Evolutionary conservation across 495 filamentous ascomycete species (phyloP).

Genomic region (Chlorociboria aeruginascens): DNA sequence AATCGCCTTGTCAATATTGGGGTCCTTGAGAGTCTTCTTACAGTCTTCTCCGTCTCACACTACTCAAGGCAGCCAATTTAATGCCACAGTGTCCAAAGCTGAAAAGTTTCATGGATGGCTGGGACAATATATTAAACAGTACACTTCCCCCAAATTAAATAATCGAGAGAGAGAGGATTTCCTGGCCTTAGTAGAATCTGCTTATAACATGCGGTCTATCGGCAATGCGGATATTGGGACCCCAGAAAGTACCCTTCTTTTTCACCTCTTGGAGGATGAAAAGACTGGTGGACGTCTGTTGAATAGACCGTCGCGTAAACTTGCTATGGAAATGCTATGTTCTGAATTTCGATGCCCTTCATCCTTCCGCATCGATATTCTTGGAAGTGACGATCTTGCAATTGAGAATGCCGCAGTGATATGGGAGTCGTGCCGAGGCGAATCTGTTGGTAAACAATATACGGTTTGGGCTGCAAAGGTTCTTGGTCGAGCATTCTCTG

Average conservation of each 20-base stretch:
- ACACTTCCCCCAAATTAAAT: conserved; percentile 24
- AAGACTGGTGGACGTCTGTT: conserved; percentile 47
- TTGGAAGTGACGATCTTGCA: conserved; percentile 49
- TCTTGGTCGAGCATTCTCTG: conserved; percentile 72
- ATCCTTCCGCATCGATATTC: conserved; percentile 45
- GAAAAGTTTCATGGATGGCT: conserved; percentile 57
- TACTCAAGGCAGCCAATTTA: conserved; percentile 66
- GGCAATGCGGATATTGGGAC: conserved; percentile 49
- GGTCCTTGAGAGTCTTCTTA: conserved; percentile 62
- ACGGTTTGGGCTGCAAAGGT: conserved; percentile 74
- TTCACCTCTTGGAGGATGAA: conserved; percentile 64
- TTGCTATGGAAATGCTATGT: conserved; percentile 64
- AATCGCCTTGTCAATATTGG: conserved; percentile 60
- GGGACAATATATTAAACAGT: conserved; percentile 44
- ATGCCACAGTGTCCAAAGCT: conserved; percentile 52
- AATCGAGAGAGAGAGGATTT: conserved; percentile 42
- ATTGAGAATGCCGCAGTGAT: conserved; percentile 48
- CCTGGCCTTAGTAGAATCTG: conserved; percentile 47
- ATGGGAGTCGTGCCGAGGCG: conserved; percentile 58
- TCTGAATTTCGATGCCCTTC: conserved; percentile 50
- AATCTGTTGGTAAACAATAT: conserved; percentile 52
- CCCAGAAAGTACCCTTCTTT: conserved; percentile 60
- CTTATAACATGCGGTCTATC: conserved; percentile 41
- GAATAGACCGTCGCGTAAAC: conserved; percentile 51
- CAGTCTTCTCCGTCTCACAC: conserved; percentile 51